These are phyloP conservation scores for Coleophoma crateriformis DNA, from an alignment of 2,329 filamentous ascomycete species.

Conservation along the genomic window DNA sequence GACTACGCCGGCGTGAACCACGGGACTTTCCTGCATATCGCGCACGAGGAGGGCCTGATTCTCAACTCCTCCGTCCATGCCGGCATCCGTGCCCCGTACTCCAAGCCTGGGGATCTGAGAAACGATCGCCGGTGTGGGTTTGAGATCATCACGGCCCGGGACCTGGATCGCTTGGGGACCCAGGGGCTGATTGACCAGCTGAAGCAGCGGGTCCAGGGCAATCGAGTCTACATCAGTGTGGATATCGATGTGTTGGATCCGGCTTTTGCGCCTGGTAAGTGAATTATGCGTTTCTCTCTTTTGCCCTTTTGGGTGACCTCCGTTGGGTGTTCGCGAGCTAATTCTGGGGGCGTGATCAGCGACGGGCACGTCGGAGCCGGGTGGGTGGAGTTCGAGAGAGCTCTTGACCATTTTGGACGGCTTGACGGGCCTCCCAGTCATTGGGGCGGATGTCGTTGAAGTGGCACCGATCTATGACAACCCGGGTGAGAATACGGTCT, in stretches of 20 bases:
- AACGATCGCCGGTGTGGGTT: constrained; percentile 25
- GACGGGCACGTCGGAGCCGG: constrained; percentile 60
- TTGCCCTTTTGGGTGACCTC: background rate
- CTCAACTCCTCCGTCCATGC: constrained; percentile 17
- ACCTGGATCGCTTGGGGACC: constrained; percentile 20
- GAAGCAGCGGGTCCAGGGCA: constrained; percentile 17
- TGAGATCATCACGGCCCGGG: constrained; percentile 19
- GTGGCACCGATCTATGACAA: constrained; percentile 59
- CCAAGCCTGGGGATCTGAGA: constrained; percentile 17
- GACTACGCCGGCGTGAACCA: constrained; percentile 25
- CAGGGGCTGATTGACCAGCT: constrained; percentile 18
- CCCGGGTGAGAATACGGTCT: constrained; percentile 48
- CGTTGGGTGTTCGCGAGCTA: background rate
- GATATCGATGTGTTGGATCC: constrained; percentile 26
- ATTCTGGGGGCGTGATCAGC: background rate
- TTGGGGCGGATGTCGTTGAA: constrained; percentile 57
- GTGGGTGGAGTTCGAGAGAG: constrained; percentile 56
- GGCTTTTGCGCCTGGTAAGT: constrained; percentile 17
- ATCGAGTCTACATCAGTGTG: constrained; percentile 22
- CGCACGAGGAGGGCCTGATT: constrained; percentile 24
- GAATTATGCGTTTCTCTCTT: background rate
- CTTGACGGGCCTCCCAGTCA: constrained; percentile 48
- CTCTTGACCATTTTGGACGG: constrained; percentile 59
- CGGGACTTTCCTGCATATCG: constrained; percentile 26
- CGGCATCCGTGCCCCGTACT: constrained; percentile 23